A percentile compares a stretch with the other conserved stretches of the same genome.
phyloP scores from a whole-genome alignment of 495 filamentous ascomycete genomes.

The Trichoderma gamsii region DNA sequence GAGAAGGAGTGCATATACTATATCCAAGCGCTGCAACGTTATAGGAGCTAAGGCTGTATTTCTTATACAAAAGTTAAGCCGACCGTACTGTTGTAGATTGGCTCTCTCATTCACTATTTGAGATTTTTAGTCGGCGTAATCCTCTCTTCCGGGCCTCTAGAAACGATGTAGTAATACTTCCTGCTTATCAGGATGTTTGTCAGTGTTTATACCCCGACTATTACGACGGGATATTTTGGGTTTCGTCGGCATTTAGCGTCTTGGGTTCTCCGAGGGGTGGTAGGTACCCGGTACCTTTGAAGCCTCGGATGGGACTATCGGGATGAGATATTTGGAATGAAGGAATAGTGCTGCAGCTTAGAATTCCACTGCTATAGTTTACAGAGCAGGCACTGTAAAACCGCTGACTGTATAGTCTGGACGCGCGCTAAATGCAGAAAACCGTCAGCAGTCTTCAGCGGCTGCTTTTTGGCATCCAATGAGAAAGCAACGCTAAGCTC shows the following conservation, averaged over 20 bases:
- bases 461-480: too few species aligned
- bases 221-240: not conserved
- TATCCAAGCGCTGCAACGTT: not conserved
- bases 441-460: too few species aligned
- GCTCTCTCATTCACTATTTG: too few species aligned
- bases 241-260: not conserved
- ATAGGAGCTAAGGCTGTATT: not conserved
- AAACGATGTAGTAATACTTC: not conserved
- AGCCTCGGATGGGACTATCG: not conserved
- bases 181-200: not conserved
- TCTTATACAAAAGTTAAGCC: not conserved
- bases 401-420: too few species aligned
- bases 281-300: not conserved
- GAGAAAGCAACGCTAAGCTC: too few species aligned
- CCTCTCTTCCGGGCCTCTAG: not conserved
- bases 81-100: not conserved
- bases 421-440: too few species aligned
- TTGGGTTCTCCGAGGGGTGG: not conserved
- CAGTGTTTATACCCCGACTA: not conserved
- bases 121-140: not conserved
- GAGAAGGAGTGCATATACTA: not conserved
- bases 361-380: too few species aligned
- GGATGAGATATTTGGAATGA: too few species aligned
- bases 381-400: too few species aligned
- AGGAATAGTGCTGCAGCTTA: too few species aligned